These are phyloP conservation scores for Calonectria montana DNA, from an alignment of 2,329 filamentous ascomycete species.

Conservation along the genomic window DNA sequence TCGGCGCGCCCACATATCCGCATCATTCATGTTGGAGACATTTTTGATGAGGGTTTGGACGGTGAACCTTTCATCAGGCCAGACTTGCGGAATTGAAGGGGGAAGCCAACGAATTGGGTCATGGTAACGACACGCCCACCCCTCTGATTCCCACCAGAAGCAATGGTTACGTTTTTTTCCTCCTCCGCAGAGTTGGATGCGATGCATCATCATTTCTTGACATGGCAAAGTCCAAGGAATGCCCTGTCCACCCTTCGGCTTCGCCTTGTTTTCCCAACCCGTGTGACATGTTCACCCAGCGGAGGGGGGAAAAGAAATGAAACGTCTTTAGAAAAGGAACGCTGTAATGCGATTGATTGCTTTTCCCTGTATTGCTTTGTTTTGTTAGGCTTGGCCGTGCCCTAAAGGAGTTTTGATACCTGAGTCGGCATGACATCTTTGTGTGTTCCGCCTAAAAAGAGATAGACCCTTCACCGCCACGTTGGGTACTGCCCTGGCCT, in stretches of 20 bases:
- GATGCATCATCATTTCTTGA: conserved; percentile 9
- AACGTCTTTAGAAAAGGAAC: not conserved
- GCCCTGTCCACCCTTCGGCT: not conserved
- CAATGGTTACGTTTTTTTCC: conserved; percentile 2
- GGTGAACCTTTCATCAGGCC: conserved; percentile 15
- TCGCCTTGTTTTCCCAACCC: conserved; percentile 7
- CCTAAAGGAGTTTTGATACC: conserved; percentile 18
- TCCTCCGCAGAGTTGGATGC: not conserved
- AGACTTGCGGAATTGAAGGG: conserved; percentile 17
- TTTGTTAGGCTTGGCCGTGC: conserved; percentile 1
- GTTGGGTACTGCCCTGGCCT: conserved; percentile 17
- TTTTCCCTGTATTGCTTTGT: not conserved
- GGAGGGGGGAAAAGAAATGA: not conserved
- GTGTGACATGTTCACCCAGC: conserved; percentile 1
- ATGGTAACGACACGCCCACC: not conserved
- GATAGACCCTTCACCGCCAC: conserved; percentile 37
- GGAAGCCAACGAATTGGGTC: not conserved
- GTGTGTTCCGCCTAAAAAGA: conserved; percentile 10
- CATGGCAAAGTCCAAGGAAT: conserved; percentile 12
- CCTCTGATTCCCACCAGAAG: not conserved
- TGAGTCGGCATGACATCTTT: conserved; percentile 17
- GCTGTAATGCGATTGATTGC: conserved; percentile 14
- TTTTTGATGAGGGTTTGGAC: not conserved
- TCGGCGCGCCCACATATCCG: conserved; percentile 2
- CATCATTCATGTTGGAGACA: not conserved